Evolutionary conservation across 2,329 filamentous ascomycete genomes (phyloP).

Genomic region (Beauveria australis): DNA sequence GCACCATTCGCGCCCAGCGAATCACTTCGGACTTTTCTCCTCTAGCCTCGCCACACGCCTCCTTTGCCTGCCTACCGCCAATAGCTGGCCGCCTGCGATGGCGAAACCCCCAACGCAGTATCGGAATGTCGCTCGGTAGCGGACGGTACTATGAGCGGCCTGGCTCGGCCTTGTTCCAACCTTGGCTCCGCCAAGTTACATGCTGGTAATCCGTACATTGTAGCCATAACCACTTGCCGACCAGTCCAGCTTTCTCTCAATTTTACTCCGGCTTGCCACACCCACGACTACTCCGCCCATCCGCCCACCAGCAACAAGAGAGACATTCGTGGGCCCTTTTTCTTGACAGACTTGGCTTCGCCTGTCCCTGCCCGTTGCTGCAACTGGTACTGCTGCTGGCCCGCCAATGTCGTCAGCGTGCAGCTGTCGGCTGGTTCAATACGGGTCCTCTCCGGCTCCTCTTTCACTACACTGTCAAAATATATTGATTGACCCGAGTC

Average conservation of each 20-base stretch:
- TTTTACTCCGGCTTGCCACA: neutral
- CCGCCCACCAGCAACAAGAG: neutral
- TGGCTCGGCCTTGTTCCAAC: neutral
- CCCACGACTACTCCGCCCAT: neutral
- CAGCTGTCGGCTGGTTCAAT: neutral
- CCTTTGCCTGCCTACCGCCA: neutral
- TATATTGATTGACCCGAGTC: neutral
- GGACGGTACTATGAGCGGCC: neutral
- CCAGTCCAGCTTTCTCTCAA: neutral
- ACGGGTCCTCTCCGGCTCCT: constrained; percentile 1
- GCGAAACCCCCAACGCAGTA: neutral
- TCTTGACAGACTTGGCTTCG: neutral
- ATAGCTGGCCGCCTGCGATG: neutral
- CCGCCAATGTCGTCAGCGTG: constrained; percentile 10
- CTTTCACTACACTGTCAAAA: neutral
- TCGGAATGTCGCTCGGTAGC: constrained; percentile 9
- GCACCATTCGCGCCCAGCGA: neutral
- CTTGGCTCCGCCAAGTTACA: neutral
- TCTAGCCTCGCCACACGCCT: neutral
- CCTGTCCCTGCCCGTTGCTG: too few species aligned
- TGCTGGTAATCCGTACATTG: too few species aligned
- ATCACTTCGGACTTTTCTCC: neutral
- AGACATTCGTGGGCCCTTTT: neutral
- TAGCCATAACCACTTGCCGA: neutral
- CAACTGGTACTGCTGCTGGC: neutral